Evolutionary conservation across 2,329 filamentous ascomycete species (phyloP).

Genomic region (Exserohilum rostratum): DNA sequence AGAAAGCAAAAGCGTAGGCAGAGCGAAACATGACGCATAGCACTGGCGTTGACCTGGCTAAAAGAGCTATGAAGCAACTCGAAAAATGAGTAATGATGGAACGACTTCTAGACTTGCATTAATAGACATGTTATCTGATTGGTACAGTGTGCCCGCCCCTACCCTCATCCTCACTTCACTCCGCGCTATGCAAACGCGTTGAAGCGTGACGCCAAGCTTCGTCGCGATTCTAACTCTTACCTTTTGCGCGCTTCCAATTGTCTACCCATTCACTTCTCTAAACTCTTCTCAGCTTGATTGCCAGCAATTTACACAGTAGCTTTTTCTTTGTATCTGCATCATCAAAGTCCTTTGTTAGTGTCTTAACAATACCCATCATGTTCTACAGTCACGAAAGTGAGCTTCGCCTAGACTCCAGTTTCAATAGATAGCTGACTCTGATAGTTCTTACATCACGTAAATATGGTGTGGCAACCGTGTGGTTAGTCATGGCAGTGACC

Average conservation of each 20-base stretch:
- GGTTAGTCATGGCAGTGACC: slow-evolving; percentile 63
- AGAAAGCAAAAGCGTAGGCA: neutral
- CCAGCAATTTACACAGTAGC: neutral
- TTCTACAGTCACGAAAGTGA: slow-evolving; percentile 95
- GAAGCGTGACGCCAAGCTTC: slow-evolving; percentile 22
- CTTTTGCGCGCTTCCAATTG: neutral
- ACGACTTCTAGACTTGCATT: slow-evolving; percentile 24
- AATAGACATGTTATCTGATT: slow-evolving; percentile 6
- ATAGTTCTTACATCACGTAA: slow-evolving; percentile 80
- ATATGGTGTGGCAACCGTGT: slow-evolving; percentile 93
- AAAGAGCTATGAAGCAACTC: slow-evolving; percentile 16
- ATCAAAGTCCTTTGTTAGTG: slow-evolving; percentile 5
- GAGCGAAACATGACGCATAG: slow-evolving; percentile 21
- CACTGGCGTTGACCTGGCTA: slow-evolving; percentile 40
- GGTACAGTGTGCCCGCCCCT: neutral
- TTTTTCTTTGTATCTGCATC: slow-evolving; percentile 6
- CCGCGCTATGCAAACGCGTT: slow-evolving; percentile 23
- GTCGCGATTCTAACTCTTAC: slow-evolving; percentile 2
- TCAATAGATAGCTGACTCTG: slow-evolving; percentile 25
- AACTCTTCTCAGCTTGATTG: neutral
- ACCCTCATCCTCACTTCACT: slow-evolving; percentile 26
- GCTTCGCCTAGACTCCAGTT: slow-evolving; percentile 32
- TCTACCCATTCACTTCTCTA: neutral
- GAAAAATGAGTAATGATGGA: slow-evolving; percentile 24
- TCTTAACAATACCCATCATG: slow-evolving; percentile 61